Evolutionary conservation across 495 filamentous ascomycete species (phyloP).

Genomic region (Gamarada debralockiae): DNA sequence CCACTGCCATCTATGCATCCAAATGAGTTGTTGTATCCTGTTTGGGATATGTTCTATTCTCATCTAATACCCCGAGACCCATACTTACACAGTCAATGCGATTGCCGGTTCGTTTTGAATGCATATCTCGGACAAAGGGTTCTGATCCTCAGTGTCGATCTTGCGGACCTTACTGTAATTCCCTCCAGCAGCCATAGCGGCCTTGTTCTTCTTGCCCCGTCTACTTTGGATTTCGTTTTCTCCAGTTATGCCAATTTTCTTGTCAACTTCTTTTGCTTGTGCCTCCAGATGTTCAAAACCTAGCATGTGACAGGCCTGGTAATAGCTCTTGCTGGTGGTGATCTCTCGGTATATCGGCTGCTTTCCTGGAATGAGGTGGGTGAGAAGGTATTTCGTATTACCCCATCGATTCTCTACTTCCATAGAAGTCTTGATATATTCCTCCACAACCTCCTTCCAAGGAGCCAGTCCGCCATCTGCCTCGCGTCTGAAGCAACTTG

Average conservation of each 20-base stretch:
- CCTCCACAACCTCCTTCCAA: constrained; percentile 71
- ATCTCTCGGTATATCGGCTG: constrained; percentile 50
- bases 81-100: neutral
- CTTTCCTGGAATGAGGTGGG: constrained; percentile 82
- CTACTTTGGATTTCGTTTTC: constrained; percentile 39
- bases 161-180: constrained; percentile 5
- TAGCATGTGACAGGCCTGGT: constrained; percentile 57
- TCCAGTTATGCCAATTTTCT: constrained; percentile 52
- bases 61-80: neutral
- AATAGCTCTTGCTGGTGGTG: constrained; percentile 57
- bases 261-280: constrained; percentile 58
- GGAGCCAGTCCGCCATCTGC: constrained; percentile 60
- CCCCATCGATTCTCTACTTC: constrained; percentile 78
- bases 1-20: neutral
- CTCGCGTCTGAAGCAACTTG: constrained; percentile 70
- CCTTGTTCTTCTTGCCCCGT: constrained; percentile 51
- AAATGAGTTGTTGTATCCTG: too few species aligned
- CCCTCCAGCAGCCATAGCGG: constrained; percentile 41
- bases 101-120: constrained; percentile 5
- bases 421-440: constrained; percentile 67
- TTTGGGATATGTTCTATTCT: neutral
- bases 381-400: constrained; percentile 89
- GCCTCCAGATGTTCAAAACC: constrained; percentile 55
- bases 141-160: constrained; percentile 7
- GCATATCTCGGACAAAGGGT: constrained; percentile 9